These are phyloP conservation scores for Pontederia crassipes DNA, from an alignment of 176 grass and related monocot genomes.

Conservation along the genomic window DNA sequence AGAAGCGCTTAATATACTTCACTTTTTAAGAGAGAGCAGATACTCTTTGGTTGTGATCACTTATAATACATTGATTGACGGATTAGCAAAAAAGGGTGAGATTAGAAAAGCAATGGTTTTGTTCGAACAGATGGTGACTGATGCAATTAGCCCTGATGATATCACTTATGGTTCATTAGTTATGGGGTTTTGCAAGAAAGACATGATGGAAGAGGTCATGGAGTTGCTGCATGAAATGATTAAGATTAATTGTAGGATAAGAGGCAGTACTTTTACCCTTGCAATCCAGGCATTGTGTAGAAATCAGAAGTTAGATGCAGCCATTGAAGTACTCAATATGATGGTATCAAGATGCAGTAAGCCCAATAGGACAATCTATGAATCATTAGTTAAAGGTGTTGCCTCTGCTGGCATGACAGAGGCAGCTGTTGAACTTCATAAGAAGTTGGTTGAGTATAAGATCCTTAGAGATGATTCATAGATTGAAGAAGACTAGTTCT, in stretches of 20 bases:
- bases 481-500: background rate
- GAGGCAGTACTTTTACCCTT: slow-evolving; percentile 53
- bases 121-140: slow-evolving; percentile 52
- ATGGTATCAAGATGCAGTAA: slow-evolving; percentile 40
- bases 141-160: slow-evolving; percentile 47
- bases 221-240: slow-evolving; percentile 42
- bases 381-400: slow-evolving; percentile 39
- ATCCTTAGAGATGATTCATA: slow-evolving; percentile 31
- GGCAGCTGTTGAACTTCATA: slow-evolving; percentile 36
- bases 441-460: slow-evolving; percentile 33
- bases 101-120: slow-evolving; percentile 40
- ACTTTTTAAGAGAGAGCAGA: slow-evolving; percentile 42
- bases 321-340: slow-evolving; percentile 35
- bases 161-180: slow-evolving; percentile 62
- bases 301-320: slow-evolving; percentile 39
- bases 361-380: slow-evolving; percentile 29
- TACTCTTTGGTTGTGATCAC: slow-evolving; percentile 44
- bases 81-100: slow-evolving; percentile 49
- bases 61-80: slow-evolving; percentile 70
- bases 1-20: slow-evolving; percentile 46
- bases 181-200: slow-evolving; percentile 61
- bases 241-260: slow-evolving; percentile 44
- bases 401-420: slow-evolving; percentile 38
- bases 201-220: slow-evolving; percentile 39
- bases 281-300: slow-evolving; percentile 50